Conservation (phyloP, 2,329 filamentous ascomycete species). For the Exophiala alcalophila region DNA sequence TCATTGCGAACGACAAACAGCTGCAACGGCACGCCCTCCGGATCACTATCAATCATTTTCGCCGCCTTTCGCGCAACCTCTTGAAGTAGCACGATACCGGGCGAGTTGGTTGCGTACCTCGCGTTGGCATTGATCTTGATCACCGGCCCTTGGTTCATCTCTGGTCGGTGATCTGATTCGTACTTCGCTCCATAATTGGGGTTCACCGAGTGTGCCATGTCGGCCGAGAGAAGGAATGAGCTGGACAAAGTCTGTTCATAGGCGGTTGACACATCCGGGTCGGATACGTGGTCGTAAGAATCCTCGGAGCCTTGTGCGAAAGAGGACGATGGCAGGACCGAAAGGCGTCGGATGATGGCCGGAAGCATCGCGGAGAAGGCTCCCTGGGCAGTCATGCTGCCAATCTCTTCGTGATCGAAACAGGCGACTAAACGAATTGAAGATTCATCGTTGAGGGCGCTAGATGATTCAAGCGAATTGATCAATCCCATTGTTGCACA, state of each 20-base stretch:
- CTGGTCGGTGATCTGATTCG: constrained; percentile 82
- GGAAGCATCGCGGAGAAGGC: constrained; percentile 91
- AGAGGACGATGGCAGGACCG: constrained; percentile 66
- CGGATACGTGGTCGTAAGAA: constrained; percentile 61
- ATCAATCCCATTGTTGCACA: constrained; percentile 85
- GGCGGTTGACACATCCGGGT: constrained; percentile 68
- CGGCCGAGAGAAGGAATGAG: constrained; percentile 91
- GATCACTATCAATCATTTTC: constrained; percentile 54
- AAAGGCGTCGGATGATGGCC: constrained; percentile 79
- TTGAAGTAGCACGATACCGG: constrained; percentile 87
- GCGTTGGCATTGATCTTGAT: constrained; percentile 99
- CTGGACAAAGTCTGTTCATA: constrained; percentile 90
- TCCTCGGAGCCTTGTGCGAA: constrained; percentile 55
- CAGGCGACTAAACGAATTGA: constrained; percentile 88
- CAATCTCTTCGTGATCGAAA: constrained; percentile 98
- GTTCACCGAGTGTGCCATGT: constrained; percentile 96
- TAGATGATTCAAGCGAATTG: constrained; percentile 64
- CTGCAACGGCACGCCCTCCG: constrained; percentile 78
- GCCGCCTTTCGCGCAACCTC: constrained; percentile 66
- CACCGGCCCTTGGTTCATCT: constrained; percentile 94
- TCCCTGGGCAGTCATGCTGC: constrained; percentile 86
- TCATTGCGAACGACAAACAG: constrained; percentile 96
- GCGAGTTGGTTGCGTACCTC: constrained; percentile 92
- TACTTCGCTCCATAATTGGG: constrained; percentile 94
- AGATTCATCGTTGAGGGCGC: constrained; percentile 69